Percentiles rank a stretch among this genome's conserved stretches.
phyloP scores from a whole-genome alignment of 257 asterid genomes.

The Solanum sejunctum region DNA sequence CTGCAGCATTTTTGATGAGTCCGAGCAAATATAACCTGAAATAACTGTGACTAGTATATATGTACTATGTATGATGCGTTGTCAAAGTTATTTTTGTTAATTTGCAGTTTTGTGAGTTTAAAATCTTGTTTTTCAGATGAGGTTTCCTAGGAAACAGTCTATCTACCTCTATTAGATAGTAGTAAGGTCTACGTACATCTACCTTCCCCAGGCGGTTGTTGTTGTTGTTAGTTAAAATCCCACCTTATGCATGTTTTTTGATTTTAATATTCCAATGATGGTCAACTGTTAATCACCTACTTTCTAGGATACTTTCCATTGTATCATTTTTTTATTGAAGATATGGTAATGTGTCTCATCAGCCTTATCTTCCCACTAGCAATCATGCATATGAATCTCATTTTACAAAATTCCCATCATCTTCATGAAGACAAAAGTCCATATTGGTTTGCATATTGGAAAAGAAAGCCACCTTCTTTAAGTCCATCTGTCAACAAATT shows the following conservation, averaged over 20 bases:
- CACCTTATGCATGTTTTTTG: not conserved
- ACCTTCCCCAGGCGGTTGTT: too few species aligned
- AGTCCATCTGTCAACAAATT: not conserved
- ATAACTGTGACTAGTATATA: not conserved
- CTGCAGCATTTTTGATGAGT: not conserved
- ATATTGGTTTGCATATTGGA: conserved; percentile 8
- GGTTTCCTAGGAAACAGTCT: too few species aligned
- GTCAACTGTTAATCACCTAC: conserved; percentile 4
- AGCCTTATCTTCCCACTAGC: conserved; percentile 6
- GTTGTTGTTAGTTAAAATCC: not conserved
- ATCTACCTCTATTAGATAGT: too few species aligned
- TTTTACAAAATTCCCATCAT: conserved; percentile 9
- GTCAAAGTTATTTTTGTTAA: not conserved
- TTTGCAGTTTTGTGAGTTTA: not conserved
- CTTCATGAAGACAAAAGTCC: conserved; percentile 21
- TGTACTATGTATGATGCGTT: not conserved
- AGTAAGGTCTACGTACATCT: too few species aligned
- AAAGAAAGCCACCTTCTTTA: conserved; percentile 2
- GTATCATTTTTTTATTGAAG: conserved; percentile 9
- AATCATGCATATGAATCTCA: conserved; percentile 30
- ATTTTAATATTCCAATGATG: not conserved
- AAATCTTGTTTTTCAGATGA: too few species aligned
- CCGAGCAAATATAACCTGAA: not conserved
- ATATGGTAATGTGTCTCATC: conserved; percentile 24
- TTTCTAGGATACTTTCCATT: conserved; percentile 6